Evolutionary conservation across 2,329 filamentous ascomycete genomes (phyloP).

Genomic region (Chrysosporium keratinophilum): DNA sequence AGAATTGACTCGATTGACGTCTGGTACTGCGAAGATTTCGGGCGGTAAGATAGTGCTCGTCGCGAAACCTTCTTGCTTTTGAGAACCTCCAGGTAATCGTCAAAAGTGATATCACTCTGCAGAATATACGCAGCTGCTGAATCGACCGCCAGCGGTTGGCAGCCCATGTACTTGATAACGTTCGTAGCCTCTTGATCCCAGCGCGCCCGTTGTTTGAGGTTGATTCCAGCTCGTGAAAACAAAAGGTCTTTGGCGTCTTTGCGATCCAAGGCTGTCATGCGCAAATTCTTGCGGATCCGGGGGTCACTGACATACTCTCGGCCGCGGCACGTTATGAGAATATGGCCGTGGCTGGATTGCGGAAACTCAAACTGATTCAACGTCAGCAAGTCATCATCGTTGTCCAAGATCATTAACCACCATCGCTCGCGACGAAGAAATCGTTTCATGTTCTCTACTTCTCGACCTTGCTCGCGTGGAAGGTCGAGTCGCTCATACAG

Average conservation of each 20-base stretch:
- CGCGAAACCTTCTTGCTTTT: neutral
- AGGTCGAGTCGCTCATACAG: constrained; percentile 2
- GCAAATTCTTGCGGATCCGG: neutral
- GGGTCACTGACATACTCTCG: constrained; percentile 1
- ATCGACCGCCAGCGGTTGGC: constrained; percentile 7
- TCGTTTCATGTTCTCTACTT: constrained; percentile 2
- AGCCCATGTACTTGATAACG: neutral
- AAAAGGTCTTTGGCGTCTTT: neutral
- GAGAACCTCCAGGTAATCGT: constrained; percentile 1
- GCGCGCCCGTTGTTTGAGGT: neutral
- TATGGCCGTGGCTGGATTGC: constrained; percentile 1
- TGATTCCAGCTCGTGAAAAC: neutral
- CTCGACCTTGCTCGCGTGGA: neutral
- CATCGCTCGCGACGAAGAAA: neutral
- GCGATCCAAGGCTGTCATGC: neutral
- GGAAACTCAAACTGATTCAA: constrained; percentile 1
- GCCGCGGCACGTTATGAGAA: constrained; percentile 2
- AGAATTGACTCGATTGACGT: constrained; percentile 6
- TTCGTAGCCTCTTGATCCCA: neutral
- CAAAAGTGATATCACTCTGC: neutral
- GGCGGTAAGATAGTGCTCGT: neutral
- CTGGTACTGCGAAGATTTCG: constrained; percentile 1
- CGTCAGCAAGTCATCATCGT: constrained; percentile 3
- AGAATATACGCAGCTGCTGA: constrained; percentile 8
- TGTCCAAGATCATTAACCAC: constrained; percentile 5